Evolutionary conservation across 345 rosid genomes (phyloP).

Genomic region (Combretum micranthum): DNA sequence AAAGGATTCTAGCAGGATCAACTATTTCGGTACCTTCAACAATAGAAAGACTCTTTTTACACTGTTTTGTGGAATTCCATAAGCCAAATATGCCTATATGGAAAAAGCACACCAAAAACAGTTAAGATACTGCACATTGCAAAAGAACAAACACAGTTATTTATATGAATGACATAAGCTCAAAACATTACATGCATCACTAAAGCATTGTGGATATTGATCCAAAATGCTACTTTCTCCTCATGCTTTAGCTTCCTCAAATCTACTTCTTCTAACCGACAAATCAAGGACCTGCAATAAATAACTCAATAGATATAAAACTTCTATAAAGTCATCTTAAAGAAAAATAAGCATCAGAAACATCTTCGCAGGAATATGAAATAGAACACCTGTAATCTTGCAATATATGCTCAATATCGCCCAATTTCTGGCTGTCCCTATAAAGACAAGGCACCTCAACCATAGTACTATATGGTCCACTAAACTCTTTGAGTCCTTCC

Average conservation of each 20-base stretch:
- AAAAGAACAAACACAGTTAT: no score
- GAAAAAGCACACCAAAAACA: not conserved
- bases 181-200: conserved; percentile 83
- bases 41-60: conserved; percentile 73
- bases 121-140: no score
- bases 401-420: conserved; percentile 70
- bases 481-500: conserved; percentile 84
- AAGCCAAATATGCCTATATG: conserved; percentile 72
- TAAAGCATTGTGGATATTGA: conserved; percentile 84
- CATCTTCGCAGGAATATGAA: not conserved
- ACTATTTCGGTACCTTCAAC: conserved; percentile 46
- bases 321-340: no score
- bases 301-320: not conserved
- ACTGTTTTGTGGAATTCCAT: conserved; percentile 88
- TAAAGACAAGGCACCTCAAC: conserved; percentile 81
- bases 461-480: conserved; percentile 87
- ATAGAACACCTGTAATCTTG: conserved; percentile 72
- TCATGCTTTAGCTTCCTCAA: conserved; percentile 74
- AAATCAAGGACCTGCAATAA: conserved; percentile 58
- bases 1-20: not conserved
- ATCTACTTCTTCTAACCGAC: conserved; percentile 66
- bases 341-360: no score
- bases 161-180: no score
- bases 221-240: conserved; percentile 96
- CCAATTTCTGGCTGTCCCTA: conserved; percentile 67